Base-by-base conservation (phyloP, 495 filamentous ascomycete genomes). In the Tuber aestivum region DNA sequence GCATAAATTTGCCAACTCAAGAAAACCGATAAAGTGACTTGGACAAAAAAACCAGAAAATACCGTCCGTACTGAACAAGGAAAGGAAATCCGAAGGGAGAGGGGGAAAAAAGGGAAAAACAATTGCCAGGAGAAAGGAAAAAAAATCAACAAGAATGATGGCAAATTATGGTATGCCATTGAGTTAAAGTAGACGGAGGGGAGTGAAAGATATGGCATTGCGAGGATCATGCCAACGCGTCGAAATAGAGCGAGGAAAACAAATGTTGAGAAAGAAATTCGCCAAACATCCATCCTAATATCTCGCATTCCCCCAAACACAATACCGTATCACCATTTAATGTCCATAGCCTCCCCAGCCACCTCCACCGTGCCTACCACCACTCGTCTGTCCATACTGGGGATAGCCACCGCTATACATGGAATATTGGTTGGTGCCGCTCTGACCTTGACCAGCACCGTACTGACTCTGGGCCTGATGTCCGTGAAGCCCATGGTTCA, bases 121-220 rank as follows among this genome's bases (percentile, higher is more conserved):
- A n/a, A n/a, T 77, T 79, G 77, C 75, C 75, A 78, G 27, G 72
- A 69, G 42, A 75, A 73, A 77, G n/a, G n/a, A 80, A 79, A 75
- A 81, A 79, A 72, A 76, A 82, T 76, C 75, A 76, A 82, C 72
- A 82, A 78, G 77, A 82, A 74, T 70, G 77, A 82, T 74, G 72
- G 71, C 70, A 50, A 78, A 72, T 74, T 75, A 76, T 71, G 78
- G 75, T 71, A 50, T 81, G 70, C 70, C 79, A 70, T 72, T 74
- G 72, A 79, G 80, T 74, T 77, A 82, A 77, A 80, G 70, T 80
- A 69, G 78, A 80, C 70, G 65, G 73, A 79, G 76, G 74, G 79
- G 74, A 72, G 41, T 70, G 42, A 78, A 38, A 78, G 40, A 70
- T 50, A 77, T 74, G 73, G 73, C 71, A 50, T 70, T 75, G 70